Evolutionary conservation across 805 yeast species (phyloP).

Genomic region (Wickerhamomyces xylosicus): DNA sequence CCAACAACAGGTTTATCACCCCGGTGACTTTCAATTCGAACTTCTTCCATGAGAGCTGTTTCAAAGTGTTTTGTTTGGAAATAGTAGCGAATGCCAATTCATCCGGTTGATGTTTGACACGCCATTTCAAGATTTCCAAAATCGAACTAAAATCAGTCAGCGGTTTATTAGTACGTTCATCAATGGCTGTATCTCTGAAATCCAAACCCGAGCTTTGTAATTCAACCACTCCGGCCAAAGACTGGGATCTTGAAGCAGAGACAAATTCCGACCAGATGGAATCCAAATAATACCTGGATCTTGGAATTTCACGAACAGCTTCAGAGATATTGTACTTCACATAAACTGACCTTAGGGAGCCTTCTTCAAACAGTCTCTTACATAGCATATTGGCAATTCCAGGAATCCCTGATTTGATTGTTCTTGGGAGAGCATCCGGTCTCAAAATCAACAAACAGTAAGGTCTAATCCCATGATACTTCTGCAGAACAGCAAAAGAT

Average conservation of each 20-base stretch:
- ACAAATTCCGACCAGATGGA: slow-evolving; percentile 65
- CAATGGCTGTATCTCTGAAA: slow-evolving; percentile 62
- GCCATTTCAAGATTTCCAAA: slow-evolving; percentile 65
- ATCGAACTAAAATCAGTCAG: slow-evolving; percentile 64
- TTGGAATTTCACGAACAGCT: slow-evolving; percentile 55
- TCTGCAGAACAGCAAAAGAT: slow-evolving; percentile 34
- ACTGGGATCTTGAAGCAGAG: slow-evolving; percentile 51
- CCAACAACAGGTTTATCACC: slow-evolving; percentile 59
- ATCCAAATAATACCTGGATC: slow-evolving; percentile 67
- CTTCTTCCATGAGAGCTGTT: slow-evolving; percentile 66
- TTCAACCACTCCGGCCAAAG: slow-evolving; percentile 47
- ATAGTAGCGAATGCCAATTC: slow-evolving; percentile 59
- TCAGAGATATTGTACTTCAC: slow-evolving; percentile 66
- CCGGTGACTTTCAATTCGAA: slow-evolving; percentile 72
- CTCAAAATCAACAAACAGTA: slow-evolving; percentile 77
- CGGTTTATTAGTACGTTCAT: slow-evolving; percentile 67
- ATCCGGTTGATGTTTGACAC: slow-evolving; percentile 67
- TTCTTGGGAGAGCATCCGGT: slow-evolving; percentile 74
- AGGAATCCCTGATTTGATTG: slow-evolving; percentile 73
- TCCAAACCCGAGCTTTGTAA: slow-evolving; percentile 75
- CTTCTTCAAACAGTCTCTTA: slow-evolving; percentile 66
- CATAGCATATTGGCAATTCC: slow-evolving; percentile 90
- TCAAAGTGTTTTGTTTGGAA: slow-evolving; percentile 29
- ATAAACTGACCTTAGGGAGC: slow-evolving; percentile 67
- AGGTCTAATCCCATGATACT: slow-evolving; percentile 64